Conservation (phyloP, 2,329 filamentous ascomycete genomes). For the Colletotrichum higginsianum region DNA sequence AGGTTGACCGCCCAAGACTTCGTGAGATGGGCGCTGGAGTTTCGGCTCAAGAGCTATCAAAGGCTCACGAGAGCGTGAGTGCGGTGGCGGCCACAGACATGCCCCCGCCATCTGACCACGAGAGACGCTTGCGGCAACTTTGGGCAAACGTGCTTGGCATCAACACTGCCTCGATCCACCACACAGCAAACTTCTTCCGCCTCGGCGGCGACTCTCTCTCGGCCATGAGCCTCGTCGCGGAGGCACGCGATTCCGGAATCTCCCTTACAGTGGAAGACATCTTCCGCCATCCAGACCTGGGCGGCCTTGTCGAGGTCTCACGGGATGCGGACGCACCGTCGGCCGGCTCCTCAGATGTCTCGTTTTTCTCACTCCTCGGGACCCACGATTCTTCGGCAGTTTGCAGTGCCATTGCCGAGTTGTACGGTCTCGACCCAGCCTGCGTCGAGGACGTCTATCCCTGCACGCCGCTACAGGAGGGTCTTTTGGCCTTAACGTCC, state of each 20-base stretch:
- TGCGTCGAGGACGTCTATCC: constrained; percentile 51
- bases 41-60: background rate
- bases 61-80: background rate
- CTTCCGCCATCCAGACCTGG: no score
- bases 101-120: background rate
- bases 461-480: constrained; percentile 55
- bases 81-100: no score
- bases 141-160: no score
- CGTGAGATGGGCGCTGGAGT: background rate
- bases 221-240: no score
- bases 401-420: background rate
- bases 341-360: background rate
- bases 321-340: no score
- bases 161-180: no score
- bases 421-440: background rate
- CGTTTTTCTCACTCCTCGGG: background rate
- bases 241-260: no score
- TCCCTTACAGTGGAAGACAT: no score
- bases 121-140: no score
- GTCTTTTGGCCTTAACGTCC: constrained; percentile 51
- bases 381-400: background rate
- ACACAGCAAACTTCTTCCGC: no score
- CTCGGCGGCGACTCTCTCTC: no score
- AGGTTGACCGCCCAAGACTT: background rate
- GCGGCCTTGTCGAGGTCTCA: no score